phyloP scores from a whole-genome alignment of 495 filamentous ascomycete species.

The Neurospora terricola region DNA sequence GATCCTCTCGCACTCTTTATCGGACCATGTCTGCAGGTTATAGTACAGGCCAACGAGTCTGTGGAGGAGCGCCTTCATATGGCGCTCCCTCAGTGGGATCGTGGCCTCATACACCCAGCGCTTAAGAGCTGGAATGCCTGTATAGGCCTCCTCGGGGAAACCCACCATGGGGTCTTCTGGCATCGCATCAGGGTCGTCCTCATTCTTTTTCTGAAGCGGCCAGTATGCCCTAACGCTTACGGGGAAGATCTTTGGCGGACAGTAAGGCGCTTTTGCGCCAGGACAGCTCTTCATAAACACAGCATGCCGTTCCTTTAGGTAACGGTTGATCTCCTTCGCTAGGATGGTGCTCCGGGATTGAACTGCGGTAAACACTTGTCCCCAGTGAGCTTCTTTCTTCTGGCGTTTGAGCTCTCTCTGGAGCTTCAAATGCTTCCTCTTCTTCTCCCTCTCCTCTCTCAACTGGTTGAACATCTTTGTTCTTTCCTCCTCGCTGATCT shows the following conservation, averaged over 20 bases:
- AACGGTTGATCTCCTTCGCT: neutral
- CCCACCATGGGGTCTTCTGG: neutral
- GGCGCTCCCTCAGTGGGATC: constrained; percentile 6
- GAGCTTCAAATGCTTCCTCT: neutral
- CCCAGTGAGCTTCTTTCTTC: neutral
- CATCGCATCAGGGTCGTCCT: neutral
- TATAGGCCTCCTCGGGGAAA: constrained; percentile 12
- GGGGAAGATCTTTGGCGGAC: constrained; percentile 1
- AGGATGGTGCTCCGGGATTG: neutral
- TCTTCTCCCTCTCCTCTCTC: neutral
- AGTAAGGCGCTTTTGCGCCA: neutral
- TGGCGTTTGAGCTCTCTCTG: neutral
- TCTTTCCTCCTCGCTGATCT: neutral
- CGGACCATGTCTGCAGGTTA: constrained; percentile 10
- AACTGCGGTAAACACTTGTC: neutral
- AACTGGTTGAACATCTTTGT: neutral
- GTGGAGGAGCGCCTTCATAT: constrained; percentile 8
- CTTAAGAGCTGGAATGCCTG: constrained; percentile 13
- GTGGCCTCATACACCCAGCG: constrained; percentile 13
- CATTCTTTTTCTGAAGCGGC: neutral
- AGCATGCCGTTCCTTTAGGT: constrained; percentile 1
- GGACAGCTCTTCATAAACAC: neutral
- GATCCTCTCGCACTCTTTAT: constrained; percentile 1
- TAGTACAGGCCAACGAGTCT: constrained; percentile 5
- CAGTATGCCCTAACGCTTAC: constrained; percentile 14